Percentiles rank a stretch among this genome's conserved stretches.
These are phyloP conservation scores for Tetrahymena elliotti DNA, from an alignment of 73 alveolate species.

Conservation along the genomic window DNA sequence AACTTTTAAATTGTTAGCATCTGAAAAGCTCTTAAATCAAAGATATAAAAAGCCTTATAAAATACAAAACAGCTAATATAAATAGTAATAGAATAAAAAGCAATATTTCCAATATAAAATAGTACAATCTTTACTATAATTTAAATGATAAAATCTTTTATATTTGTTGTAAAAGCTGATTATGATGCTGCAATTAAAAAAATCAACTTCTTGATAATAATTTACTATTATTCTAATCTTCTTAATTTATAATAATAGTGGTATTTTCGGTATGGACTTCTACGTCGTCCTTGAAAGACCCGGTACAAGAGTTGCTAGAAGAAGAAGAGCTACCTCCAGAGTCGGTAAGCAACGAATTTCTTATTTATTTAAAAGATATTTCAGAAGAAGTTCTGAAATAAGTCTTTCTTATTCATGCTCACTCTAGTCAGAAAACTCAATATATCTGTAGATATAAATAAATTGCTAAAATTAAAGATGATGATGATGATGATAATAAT, in stretches of 20 bases:
- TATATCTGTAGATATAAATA: too few species aligned
- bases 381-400: too few species aligned
- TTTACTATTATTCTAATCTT: background rate
- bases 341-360: constrained; percentile 21
- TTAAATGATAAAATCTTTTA: too few species aligned
- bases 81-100: background rate
- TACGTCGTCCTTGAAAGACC: constrained; percentile 60
- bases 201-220: too few species aligned
- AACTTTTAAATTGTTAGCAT: background rate
- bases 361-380: background rate
- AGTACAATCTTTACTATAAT: background rate
- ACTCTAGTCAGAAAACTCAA: too few species aligned
- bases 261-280: constrained; percentile 76
- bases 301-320: constrained; percentile 55
- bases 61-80: background rate
- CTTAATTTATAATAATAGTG: constrained; percentile 2
- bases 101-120: background rate
- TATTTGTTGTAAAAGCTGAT: background rate
- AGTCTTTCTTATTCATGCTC: background rate
- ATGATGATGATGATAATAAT: too few species aligned
- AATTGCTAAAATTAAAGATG: background rate
- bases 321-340: constrained; percentile 42
- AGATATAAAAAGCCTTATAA: background rate
- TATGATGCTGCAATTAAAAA: background rate
- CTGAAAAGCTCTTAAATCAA: background rate